phyloP scores from a whole-genome alignment of 176 grass and related monocot species.

The Oryza longistaminata region DNA sequence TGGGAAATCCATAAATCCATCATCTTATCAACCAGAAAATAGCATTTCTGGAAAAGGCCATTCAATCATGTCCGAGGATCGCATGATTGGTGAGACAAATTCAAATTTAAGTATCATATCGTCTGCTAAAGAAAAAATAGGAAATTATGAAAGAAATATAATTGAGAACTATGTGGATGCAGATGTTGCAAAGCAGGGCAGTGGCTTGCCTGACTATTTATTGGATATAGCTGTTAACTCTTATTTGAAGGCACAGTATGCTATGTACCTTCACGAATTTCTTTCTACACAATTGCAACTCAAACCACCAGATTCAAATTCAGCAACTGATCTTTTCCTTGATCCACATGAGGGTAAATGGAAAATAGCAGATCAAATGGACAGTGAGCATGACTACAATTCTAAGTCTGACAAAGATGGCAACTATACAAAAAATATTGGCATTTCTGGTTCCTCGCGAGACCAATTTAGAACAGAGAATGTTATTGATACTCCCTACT shows the following conservation, averaged over 20 bases:
- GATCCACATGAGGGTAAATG: conserved; percentile 89
- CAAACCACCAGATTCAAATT: conserved; percentile 45
- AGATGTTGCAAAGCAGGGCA: conserved; percentile 33
- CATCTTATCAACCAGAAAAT: conserved; percentile 38
- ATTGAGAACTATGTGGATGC: conserved; percentile 38
- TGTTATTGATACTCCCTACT: conserved; percentile 55
- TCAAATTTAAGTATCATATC: conserved; percentile 40
- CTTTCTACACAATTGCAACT: conserved; percentile 60
- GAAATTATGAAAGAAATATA: conserved; percentile 31
- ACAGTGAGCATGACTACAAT: conserved; percentile 36
- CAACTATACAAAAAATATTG: conserved; percentile 14
- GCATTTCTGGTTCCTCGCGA: conserved; percentile 31
- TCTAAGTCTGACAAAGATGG: conserved; percentile 29
- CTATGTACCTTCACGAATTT: conserved; percentile 55
- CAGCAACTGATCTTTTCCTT: conserved; percentile 81
- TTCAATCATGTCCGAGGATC: conserved; percentile 31
- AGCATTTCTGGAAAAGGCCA: conserved; percentile 25
- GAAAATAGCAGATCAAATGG: conserved; percentile 75
- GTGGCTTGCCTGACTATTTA: conserved; percentile 42
- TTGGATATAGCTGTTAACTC: conserved; percentile 45
- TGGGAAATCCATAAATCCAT: conserved; percentile 13
- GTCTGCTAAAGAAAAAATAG: conserved; percentile 39
- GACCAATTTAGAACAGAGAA: conserved; percentile 28
- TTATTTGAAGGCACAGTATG: conserved; percentile 69
- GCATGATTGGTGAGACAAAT: conserved; percentile 24